Evolutionary conservation across 441 rosid genomes (phyloP).

Genomic region (Breynia disticha): DNA sequence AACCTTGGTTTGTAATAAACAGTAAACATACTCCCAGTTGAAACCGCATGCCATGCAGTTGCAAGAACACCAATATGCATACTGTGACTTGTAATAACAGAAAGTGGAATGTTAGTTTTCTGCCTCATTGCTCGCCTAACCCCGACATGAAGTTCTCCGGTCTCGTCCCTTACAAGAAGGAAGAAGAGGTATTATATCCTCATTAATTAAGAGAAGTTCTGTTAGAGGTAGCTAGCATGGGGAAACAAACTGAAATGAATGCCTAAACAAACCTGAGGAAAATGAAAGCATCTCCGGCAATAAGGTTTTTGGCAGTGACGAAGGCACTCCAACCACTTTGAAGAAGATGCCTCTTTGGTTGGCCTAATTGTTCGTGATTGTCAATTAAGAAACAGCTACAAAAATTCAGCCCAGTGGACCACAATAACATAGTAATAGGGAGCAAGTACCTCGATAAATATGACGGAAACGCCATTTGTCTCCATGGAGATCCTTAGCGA

Average conservation of each 20-base stretch:
- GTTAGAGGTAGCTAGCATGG: background rate
- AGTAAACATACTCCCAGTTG: slow-evolving; percentile 79
- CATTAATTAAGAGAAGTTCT: no score
- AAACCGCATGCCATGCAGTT: slow-evolving; percentile 81
- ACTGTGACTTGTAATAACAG: slow-evolving; percentile 84
- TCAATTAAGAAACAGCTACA: background rate
- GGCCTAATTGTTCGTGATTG: slow-evolving; percentile 37
- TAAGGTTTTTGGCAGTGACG: slow-evolving; percentile 79
- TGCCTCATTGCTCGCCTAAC: slow-evolving; percentile 96
- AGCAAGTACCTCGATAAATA: slow-evolving; percentile 59
- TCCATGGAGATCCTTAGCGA: slow-evolving; percentile 78
- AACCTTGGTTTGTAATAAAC: slow-evolving; percentile 97
- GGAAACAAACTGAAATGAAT: background rate
- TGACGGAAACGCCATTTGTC: slow-evolving; percentile 81
- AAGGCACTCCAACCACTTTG: slow-evolving; percentile 93
- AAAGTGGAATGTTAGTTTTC: slow-evolving; percentile 62
- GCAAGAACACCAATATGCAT: slow-evolving; percentile 96
- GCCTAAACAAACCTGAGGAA: slow-evolving; percentile 51
- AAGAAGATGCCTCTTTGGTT: slow-evolving; percentile 84
- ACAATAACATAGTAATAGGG: background rate
- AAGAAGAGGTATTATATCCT: background rate
- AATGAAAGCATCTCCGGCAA: slow-evolving; percentile 92
- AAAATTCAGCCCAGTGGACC: background rate
- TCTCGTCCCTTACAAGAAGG: slow-evolving; percentile 50
- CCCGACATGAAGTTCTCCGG: slow-evolving; percentile 78